A percentile compares a stretch with the other conserved stretches of the same genome.
phyloP scores from a whole-genome alignment of 2,329 filamentous ascomycete genomes.

The Cladosporium austrohemisphaericum region DNA sequence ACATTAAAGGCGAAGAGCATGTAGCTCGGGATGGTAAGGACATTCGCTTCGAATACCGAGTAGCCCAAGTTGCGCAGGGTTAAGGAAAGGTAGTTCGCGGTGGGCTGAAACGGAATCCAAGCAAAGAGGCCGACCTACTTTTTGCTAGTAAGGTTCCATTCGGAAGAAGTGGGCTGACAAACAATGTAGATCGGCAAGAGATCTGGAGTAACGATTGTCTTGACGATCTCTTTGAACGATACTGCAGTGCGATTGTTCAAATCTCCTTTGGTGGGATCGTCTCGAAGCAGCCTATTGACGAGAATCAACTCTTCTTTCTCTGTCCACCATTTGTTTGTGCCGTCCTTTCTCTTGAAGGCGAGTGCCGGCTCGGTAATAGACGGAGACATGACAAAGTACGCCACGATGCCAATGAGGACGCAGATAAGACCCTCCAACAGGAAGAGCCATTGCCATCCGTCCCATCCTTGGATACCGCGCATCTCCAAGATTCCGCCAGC shows the following conservation, averaged over 20 bases:
- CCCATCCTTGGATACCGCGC: conserved; percentile 44
- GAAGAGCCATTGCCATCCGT: conserved; percentile 53
- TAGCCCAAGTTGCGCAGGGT: conserved; percentile 21
- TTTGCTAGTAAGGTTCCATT: neutral
- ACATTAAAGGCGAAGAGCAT: conserved; percentile 43
- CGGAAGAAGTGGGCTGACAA: neutral
- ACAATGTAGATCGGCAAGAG: conserved; percentile 39
- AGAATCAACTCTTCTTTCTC: conserved; percentile 65
- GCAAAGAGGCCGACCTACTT: conserved; percentile 17
- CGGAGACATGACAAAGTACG: conserved; percentile 37
- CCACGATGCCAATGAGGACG: conserved; percentile 26
- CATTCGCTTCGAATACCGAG: conserved; percentile 54
- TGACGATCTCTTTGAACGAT: conserved; percentile 38
- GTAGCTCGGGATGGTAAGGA: conserved; percentile 55
- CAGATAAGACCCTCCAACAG: conserved; percentile 32
- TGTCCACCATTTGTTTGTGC: conserved; percentile 61
- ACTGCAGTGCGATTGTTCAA: conserved; percentile 61
- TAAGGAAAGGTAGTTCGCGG: conserved; percentile 55
- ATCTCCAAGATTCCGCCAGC: conserved; percentile 36
- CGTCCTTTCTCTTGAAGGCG: conserved; percentile 60
- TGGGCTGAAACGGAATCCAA: conserved; percentile 52
- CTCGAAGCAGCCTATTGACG: conserved; percentile 58
- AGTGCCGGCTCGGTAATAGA: conserved; percentile 57
- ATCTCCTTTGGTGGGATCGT: conserved; percentile 52
- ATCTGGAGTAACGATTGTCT: conserved; percentile 23